These are phyloP conservation scores for Meira nashicola DNA, from an alignment of 1,284 basidiomycete species.

Conservation along the genomic window DNA sequence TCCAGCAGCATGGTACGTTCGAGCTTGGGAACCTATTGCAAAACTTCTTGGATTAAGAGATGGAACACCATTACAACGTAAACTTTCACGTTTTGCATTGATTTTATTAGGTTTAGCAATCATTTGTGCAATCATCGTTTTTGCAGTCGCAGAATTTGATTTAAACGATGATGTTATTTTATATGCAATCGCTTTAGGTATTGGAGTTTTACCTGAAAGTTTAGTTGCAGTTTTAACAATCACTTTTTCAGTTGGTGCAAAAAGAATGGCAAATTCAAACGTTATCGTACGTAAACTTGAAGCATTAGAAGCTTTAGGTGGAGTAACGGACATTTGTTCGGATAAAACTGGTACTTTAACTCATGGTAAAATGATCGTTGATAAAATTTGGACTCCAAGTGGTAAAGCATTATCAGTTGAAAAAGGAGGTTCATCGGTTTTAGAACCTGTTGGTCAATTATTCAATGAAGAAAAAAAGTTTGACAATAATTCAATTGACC, in stretches of 20 bases:
- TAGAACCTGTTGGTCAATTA: slow-evolving; percentile 33
- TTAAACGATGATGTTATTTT: slow-evolving; percentile 54
- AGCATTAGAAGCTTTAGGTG: slow-evolving; percentile 44
- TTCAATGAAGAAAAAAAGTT: not conserved
- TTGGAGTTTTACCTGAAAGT: slow-evolving; percentile 51
- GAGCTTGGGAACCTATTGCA: slow-evolving; percentile 34
- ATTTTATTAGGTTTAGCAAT: slow-evolving; percentile 61
- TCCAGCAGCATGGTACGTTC: slow-evolving; percentile 22
- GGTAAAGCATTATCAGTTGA: slow-evolving; percentile 28
- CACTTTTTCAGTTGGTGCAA: slow-evolving; percentile 45
- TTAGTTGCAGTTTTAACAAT: slow-evolving; percentile 54
- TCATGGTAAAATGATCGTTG: slow-evolving; percentile 47
- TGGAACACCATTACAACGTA: slow-evolving; percentile 64
- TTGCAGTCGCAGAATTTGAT: slow-evolving; percentile 15
- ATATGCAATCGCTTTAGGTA: slow-evolving; percentile 53
- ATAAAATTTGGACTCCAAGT: slow-evolving; percentile 27
- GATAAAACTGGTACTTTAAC: slow-evolving; percentile 50
- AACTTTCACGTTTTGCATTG: slow-evolving; percentile 63
- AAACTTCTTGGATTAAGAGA: slow-evolving; percentile 55
- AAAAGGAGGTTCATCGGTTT: slow-evolving; percentile 29
- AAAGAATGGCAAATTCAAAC: slow-evolving; percentile 43
- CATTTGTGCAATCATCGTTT: slow-evolving; percentile 55
- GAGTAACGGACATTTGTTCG: slow-evolving; percentile 38
- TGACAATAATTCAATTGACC: not conserved
- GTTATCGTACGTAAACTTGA: slow-evolving; percentile 44